Conservation (phyloP, 2,329 filamentous ascomycete species). For the Phialemonium atrogriseum region DNA sequence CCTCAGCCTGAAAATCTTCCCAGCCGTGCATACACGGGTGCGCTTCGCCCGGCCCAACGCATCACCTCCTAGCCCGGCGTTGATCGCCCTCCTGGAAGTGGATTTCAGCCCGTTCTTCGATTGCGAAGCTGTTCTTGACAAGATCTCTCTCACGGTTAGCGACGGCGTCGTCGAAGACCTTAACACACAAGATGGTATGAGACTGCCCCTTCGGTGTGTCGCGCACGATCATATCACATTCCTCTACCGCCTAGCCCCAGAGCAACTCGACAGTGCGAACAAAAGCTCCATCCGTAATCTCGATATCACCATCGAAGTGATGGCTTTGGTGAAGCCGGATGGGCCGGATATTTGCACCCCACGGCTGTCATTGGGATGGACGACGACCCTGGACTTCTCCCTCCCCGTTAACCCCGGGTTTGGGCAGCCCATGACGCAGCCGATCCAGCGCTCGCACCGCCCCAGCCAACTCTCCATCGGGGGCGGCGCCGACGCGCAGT, state of each 20-base stretch:
- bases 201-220: constrained; percentile 52
- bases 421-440: constrained; percentile 39
- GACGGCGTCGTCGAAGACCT: constrained; percentile 53
- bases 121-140: constrained; percentile 55
- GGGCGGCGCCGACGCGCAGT: constrained; percentile 41
- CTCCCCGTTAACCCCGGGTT: constrained; percentile 56
- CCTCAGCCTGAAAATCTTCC: constrained; percentile 55
- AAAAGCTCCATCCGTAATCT: constrained; percentile 44
- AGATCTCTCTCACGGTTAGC: constrained; percentile 47
- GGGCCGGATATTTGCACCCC: constrained; percentile 49
- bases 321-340: constrained; percentile 37
- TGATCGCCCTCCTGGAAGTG: constrained; percentile 64
- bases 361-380: constrained; percentile 58
- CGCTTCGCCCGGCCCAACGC: constrained; percentile 59
- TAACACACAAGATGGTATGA: constrained; percentile 38
- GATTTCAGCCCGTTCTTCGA: constrained; percentile 65
- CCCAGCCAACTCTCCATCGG: constrained; percentile 58
- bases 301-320: constrained; percentile 52
- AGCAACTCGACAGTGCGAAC: constrained; percentile 33
- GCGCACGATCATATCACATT: constrained; percentile 70
- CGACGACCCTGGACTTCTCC: constrained; percentile 61
- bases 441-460: constrained; percentile 53
- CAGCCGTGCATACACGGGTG: constrained; percentile 64
- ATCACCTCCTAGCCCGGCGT: constrained; percentile 46
- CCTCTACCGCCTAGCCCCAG: constrained; percentile 57